A percentile compares a stretch with the other conserved stretches of the same genome.
Conservation (phyloP, 352 stramenopile species). For the Ophiocytium majus region DNA sequence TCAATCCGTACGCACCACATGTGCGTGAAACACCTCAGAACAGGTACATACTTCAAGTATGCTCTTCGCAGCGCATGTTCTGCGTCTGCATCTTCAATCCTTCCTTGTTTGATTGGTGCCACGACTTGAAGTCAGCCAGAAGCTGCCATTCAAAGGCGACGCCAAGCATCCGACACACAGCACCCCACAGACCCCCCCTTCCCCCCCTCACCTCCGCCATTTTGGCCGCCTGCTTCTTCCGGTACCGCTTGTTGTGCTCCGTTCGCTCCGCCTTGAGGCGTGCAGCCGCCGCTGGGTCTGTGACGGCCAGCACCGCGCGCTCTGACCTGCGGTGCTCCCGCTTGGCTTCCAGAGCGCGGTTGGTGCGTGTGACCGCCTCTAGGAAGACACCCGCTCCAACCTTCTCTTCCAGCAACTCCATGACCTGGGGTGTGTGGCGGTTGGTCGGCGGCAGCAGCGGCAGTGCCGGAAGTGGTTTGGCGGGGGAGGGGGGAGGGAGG, state of each 20-base stretch:
- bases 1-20: neutral
- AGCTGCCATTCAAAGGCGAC: neutral
- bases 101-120: neutral
- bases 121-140: neutral
- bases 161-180: neutral
- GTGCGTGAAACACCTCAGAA: neutral
- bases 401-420: conserved; percentile 54
- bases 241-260: conserved; percentile 23
- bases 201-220: conserved; percentile 15
- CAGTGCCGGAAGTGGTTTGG: no score
- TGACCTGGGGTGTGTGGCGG: no score
- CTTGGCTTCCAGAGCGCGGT: conserved; percentile 23
- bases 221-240: neutral
- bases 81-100: neutral
- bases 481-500: no score
- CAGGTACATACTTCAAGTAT: neutral
- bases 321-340: neutral
- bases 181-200: neutral
- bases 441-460: no score
- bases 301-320: conserved; percentile 27
- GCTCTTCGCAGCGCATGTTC: no score
- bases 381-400: conserved; percentile 46
- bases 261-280: conserved; percentile 9
- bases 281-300: conserved; percentile 23
- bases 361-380: conserved; percentile 43